Evolutionary conservation across 2,329 filamentous ascomycete species (phyloP), one percentile per base, ranked within the genome.

Genomic region (Parasarocladium wereldwijsianum): DNA sequence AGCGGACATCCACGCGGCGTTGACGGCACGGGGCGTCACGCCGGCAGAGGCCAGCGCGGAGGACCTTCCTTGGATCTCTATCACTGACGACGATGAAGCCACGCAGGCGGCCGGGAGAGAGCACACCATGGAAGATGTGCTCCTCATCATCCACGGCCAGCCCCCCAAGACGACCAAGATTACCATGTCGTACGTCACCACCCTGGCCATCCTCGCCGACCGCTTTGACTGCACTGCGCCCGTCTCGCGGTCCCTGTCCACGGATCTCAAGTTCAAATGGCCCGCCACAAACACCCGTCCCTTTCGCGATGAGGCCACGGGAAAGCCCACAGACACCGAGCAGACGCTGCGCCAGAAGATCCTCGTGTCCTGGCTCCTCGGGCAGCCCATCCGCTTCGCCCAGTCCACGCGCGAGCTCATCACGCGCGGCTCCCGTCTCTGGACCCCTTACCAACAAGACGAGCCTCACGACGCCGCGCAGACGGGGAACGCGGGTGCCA

Each of bases 121-220:
- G 38, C 55, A 56, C 6, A 60, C 70, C n/a, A 70, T 80, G 38
- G 64, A 64, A 28, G 79, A 83, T 45, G 69, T 85, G 40, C 53
- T 85, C 15, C 58, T 64, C 12, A 67, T 80, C 12, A 54, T 83
- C 12, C 79, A 85, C 45, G 62, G 62, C 14, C 54, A 54, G 21
- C 51, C 46, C n/a, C 47, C 48, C n/a, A 54, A 52, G 30, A 50
- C 55, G 2, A 31, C 42, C 4, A 40, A 39, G 15, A 57, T 64
- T 13, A 66, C 64, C 11, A 62, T 81, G 38, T 53, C 66, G 6
- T 77, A 77, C 38, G 58, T 80, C 8, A 68, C 73, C 10, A 77
- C 76, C 2, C 55, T 85, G 23, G 71, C 76, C 23, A 64, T 83
- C 30, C 64, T 82, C 33, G 76, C 78, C 8, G 80, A 85, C 48